These are phyloP conservation scores for Cladorrhinum sp. DNA, from an alignment of 2,329 filamentous ascomycete genomes.

Conservation along the genomic window DNA sequence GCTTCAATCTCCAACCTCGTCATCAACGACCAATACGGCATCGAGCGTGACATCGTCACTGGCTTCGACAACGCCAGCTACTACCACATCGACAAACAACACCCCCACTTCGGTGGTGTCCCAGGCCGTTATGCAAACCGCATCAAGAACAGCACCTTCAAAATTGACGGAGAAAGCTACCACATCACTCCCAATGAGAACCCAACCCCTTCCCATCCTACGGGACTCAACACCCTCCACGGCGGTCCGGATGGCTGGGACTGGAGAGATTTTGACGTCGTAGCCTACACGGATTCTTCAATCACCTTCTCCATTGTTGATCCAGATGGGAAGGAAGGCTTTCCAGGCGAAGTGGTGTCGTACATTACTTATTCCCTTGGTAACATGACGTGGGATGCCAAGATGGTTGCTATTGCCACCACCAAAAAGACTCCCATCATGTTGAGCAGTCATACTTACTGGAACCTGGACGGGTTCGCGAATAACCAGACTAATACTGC, in stretches of 20 bases:
- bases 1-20: slow-evolving; percentile 70
- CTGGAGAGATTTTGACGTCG: slow-evolving; percentile 73
- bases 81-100: slow-evolving; percentile 61
- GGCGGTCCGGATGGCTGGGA: slow-evolving; percentile 72
- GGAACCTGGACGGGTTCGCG: slow-evolving; percentile 77
- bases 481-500: slow-evolving; percentile 65
- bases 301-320: slow-evolving; percentile 77
- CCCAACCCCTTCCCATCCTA: slow-evolving; percentile 45
- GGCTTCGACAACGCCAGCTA: slow-evolving; percentile 75
- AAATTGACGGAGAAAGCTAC: slow-evolving; percentile 60
- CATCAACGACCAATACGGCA: slow-evolving; percentile 65
- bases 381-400: slow-evolving; percentile 66
- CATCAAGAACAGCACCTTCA: slow-evolving; percentile 73
- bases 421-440: slow-evolving; percentile 80
- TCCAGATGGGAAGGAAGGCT: slow-evolving; percentile 69
- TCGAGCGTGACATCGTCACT: slow-evolving; percentile 66
- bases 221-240: slow-evolving; percentile 63
- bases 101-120: slow-evolving; percentile 70
- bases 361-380: slow-evolving; percentile 71
- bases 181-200: slow-evolving; percentile 63
- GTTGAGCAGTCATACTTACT: slow-evolving; percentile 72
- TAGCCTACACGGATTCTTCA: slow-evolving; percentile 61
- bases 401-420: slow-evolving; percentile 67
- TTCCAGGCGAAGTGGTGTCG: slow-evolving; percentile 73
- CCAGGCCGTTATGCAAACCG: slow-evolving; percentile 78